phyloP scores from a whole-genome alignment of 305 asterid species.

The Rubia peregrina region DNA sequence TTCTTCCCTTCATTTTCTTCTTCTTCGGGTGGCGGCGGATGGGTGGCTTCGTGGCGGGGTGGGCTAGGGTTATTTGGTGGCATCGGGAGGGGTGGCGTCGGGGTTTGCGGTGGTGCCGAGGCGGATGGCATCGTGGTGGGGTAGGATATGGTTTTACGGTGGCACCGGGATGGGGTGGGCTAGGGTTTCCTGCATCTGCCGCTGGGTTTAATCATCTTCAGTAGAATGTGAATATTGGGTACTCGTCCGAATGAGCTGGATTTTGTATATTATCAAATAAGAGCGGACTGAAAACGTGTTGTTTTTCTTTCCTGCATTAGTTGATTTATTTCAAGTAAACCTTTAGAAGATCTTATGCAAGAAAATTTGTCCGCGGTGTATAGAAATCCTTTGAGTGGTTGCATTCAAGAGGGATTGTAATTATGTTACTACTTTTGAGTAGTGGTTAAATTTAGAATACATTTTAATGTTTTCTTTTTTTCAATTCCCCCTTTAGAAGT shows the following conservation, averaged over 20 bases:
- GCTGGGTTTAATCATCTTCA: neutral
- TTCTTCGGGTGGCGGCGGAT: too few relatives aligned
- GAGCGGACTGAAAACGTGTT: neutral
- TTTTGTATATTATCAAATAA: conserved; percentile 3
- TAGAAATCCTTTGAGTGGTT: neutral
- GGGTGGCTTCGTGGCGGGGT: too few relatives aligned
- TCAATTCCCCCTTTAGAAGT: neutral
- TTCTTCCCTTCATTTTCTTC: too few relatives aligned
- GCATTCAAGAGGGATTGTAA: neutral
- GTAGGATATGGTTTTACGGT: too few relatives aligned
- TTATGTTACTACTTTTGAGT: neutral
- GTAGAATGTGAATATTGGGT: conserved; percentile 3
- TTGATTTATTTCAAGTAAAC: neutral
- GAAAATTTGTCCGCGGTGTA: neutral
- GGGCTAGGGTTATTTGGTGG: too few relatives aligned
- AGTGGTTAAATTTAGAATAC: neutral
- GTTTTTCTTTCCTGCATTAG: neutral
- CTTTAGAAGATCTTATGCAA: neutral
- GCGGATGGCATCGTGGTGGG: too few relatives aligned
- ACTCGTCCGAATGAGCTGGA: neutral
- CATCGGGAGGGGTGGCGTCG: too few relatives aligned
- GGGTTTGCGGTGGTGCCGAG: too few relatives aligned
- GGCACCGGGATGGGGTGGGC: too few relatives aligned
- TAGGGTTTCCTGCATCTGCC: neutral
- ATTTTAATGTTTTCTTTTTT: neutral